A percentile compares a stretch with the other conserved stretches of the same genome.
These are phyloP conservation scores for Yamadazyma friedrichii DNA, from an alignment of 1,139 yeast species.

Conservation along the genomic window DNA sequence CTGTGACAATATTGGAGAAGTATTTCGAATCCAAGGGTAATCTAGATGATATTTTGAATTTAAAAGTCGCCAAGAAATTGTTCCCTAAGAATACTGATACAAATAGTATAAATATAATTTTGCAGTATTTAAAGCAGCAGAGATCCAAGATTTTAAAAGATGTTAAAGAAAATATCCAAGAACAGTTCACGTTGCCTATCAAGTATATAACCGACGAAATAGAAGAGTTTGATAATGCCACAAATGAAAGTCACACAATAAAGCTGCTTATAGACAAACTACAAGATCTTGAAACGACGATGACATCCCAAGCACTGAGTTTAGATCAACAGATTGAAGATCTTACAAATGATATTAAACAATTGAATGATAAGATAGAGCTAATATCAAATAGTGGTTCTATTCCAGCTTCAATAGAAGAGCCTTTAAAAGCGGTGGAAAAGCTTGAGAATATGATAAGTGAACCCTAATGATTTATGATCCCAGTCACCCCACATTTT, in stretches of 20 bases:
- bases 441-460: slow-evolving; percentile 1
- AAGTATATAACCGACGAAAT: slow-evolving; percentile 8
- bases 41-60: slow-evolving; percentile 9
- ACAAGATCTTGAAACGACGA: slow-evolving; percentile 11
- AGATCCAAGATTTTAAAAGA: slow-evolving; percentile 14
- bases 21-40: slow-evolving; percentile 12
- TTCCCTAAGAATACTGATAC: slow-evolving; percentile 18
- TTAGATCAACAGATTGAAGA: slow-evolving; percentile 18
- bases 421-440: slow-evolving; percentile 1
- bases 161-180: slow-evolving; percentile 17
- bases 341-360: slow-evolving; percentile 19
- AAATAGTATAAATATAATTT: slow-evolving; percentile 11
- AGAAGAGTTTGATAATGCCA: slow-evolving; percentile 4
- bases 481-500: neutral
- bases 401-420: neutral
- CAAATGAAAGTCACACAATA: slow-evolving; percentile 11
- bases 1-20: slow-evolving; percentile 11
- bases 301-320: slow-evolving; percentile 3
- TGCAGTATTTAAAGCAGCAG: slow-evolving; percentile 16
- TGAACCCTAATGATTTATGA: neutral
- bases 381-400: neutral
- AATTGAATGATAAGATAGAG: slow-evolving; percentile 9
- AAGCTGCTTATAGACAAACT: slow-evolving; percentile 16
- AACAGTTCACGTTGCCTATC: slow-evolving; percentile 26
- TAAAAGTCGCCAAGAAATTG: slow-evolving; percentile 12